phyloP scores from a whole-genome alignment of 306 rosid genomes.

The Corylus americana region DNA sequence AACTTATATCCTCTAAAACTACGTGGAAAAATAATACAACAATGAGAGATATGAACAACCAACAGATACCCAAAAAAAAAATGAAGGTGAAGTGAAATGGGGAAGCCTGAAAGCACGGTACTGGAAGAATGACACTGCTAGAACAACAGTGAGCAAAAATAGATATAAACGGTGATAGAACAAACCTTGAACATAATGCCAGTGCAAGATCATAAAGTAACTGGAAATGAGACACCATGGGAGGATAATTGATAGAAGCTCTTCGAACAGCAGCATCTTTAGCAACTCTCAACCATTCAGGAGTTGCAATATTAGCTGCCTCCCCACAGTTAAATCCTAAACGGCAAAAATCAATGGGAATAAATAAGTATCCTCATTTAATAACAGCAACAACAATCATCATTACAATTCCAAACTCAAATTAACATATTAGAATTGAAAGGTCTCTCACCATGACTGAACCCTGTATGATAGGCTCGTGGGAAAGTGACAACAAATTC shows the following conservation, averaged over 20 bases:
- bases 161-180: constrained; percentile 21
- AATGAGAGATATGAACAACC: not conserved
- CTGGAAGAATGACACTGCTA: constrained; percentile 13
- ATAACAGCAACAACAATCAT: constrained; percentile 15
- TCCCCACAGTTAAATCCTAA: constrained; percentile 96
- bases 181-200: constrained; percentile 87
- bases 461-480: constrained; percentile 98
- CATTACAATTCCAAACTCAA: constrained; percentile 1
- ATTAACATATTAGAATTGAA: constrained; percentile 14
- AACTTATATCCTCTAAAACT: not conserved
- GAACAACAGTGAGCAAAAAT: constrained; percentile 25
- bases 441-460: constrained; percentile 87
- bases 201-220: constrained; percentile 97
- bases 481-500: constrained; percentile 99
- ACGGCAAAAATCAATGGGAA: constrained; percentile 28
- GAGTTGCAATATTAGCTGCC: constrained; percentile 99
- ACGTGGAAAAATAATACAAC: not conserved
- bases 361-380: constrained; percentile 30
- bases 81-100: not conserved
- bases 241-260: constrained; percentile 95
- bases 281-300: constrained; percentile 97
- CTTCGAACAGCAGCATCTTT: constrained; percentile 98
- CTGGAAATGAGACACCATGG: constrained; percentile 99
- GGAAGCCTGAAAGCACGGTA: constrained; percentile 12
- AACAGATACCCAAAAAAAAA: not conserved